A percentile compares a stretch with the other conserved stretches of the same genome.
Conservation (phyloP, 495 filamentous ascomycete species). For the Podospora fimiseda region DNA sequence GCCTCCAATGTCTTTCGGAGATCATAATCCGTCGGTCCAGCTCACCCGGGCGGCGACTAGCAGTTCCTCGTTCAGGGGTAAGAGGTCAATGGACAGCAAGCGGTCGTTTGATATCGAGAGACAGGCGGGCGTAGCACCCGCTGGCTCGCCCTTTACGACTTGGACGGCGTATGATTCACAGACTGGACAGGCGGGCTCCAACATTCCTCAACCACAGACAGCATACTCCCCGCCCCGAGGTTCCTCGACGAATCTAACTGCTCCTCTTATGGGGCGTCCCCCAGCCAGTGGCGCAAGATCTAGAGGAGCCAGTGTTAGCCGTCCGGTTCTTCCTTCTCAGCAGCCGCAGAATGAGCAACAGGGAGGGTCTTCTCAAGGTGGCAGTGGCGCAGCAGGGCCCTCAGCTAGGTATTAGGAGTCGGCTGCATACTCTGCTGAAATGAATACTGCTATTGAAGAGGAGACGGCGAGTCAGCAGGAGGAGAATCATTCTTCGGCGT, state of each 20-base stretch:
- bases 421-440: not conserved
- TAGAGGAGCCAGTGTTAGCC: slow-evolving; percentile 22
- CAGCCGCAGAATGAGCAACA: not conserved
- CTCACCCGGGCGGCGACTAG: slow-evolving; percentile 24
- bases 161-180: slow-evolving; percentile 7
- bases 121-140: slow-evolving; percentile 19
- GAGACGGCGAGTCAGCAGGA: too few species aligned
- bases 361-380: not conserved
- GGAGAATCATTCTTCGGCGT: too few species aligned
- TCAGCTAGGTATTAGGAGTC: slow-evolving; percentile 11
- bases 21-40: slow-evolving; percentile 25
- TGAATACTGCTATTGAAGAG: slow-evolving; percentile 1
- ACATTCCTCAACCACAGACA: slow-evolving; percentile 5
- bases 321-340: too few species aligned
- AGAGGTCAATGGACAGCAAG: not conserved
- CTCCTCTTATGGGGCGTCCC: slow-evolving; percentile 4
- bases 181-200: not conserved
- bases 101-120: slow-evolving; percentile 28
- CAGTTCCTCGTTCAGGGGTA: slow-evolving; percentile 4
- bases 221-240: not conserved
- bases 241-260: not conserved
- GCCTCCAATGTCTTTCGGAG: slow-evolving; percentile 19
- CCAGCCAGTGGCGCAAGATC: slow-evolving; percentile 14
- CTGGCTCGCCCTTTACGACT: slow-evolving; percentile 19
- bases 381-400: slow-evolving; percentile 6